Evolutionary conservation across 2,329 filamentous ascomycete genomes (phyloP).

Genomic region (Nannizzia gypsea): DNA sequence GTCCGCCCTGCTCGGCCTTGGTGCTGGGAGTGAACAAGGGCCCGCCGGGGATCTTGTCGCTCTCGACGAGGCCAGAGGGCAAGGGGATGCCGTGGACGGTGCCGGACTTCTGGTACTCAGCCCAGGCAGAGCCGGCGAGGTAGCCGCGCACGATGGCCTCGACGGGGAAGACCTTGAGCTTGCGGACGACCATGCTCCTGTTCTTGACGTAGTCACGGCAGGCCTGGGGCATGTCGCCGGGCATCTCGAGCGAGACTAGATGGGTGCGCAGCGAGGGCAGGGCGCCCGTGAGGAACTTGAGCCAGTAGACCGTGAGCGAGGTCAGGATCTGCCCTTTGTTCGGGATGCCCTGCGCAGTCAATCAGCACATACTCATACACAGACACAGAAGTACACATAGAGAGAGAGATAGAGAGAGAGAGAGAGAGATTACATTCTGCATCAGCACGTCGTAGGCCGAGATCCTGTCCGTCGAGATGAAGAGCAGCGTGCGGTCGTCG

Average conservation of each 20-base stretch:
- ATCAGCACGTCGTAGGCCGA: conserved; percentile 92
- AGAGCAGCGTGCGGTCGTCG: conserved; percentile 59
- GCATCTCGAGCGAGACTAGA: conserved; percentile 48
- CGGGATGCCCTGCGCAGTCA: conserved; percentile 47
- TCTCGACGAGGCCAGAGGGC: conserved; percentile 57
- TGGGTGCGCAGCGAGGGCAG: conserved; percentile 52
- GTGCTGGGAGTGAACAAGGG: conserved; percentile 73
- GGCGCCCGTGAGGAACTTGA: conserved; percentile 45
- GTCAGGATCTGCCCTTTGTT: conserved; percentile 57
- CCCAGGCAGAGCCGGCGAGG: conserved; percentile 75
- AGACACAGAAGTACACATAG: too few species aligned
- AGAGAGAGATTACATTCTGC: conserved; percentile 50
- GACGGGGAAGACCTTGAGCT: conserved; percentile 62
- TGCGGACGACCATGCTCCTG: conserved; percentile 66
- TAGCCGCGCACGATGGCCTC: conserved; percentile 85
- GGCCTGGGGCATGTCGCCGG: conserved; percentile 35
- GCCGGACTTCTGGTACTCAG: conserved; percentile 59
- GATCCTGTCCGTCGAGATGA: conserved; percentile 79
- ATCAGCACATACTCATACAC: not conserved
- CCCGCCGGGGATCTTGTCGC: conserved; percentile 51
- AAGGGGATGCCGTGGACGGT: conserved; percentile 70
- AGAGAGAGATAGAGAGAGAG: too few species aligned
- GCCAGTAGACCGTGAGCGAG: conserved; percentile 57
- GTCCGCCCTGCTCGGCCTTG: conserved; percentile 66
- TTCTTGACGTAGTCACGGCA: conserved; percentile 46